phyloP scores from a whole-genome alignment of 2,329 filamentous ascomycete genomes.

The Talaromyces rugulosus region DNA sequence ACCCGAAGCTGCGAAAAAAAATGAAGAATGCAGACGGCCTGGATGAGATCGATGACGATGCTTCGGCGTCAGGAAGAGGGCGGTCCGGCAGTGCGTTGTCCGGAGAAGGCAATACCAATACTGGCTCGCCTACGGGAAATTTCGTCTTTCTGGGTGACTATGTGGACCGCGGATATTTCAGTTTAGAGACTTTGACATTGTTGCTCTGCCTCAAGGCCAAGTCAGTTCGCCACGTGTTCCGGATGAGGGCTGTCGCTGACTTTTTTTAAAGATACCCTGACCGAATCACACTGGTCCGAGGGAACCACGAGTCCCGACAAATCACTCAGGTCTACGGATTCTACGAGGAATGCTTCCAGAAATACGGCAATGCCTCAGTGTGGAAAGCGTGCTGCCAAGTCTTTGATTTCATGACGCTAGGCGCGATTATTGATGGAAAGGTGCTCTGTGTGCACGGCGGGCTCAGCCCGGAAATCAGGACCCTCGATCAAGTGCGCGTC shows the following conservation, averaged over 20 bases:
- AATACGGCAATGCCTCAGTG: constrained; percentile 72
- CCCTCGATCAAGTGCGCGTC: constrained; percentile 69
- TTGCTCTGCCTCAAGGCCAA: constrained; percentile 70
- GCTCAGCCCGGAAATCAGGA: constrained; percentile 68
- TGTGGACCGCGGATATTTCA: constrained; percentile 71
- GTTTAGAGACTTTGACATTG: constrained; percentile 67
- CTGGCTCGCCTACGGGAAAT: constrained; percentile 57
- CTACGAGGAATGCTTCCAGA: constrained; percentile 72
- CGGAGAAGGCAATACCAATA: constrained; percentile 16
- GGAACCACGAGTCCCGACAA: constrained; percentile 72
- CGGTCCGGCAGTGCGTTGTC: constrained; percentile 28
- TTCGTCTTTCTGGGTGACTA: constrained; percentile 72
- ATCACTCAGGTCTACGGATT: constrained; percentile 77
- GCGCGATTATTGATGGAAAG: constrained; percentile 69
- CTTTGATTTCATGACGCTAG: constrained; percentile 71
- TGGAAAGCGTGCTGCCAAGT: constrained; percentile 78
- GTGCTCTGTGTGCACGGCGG: constrained; percentile 71
- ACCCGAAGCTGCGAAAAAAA: constrained; percentile 83
- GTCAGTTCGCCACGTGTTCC: constrained; percentile 37
- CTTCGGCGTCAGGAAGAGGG: constrained; percentile 19
- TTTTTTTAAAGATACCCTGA: constrained; percentile 59
- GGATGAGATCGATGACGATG: constrained; percentile 26
- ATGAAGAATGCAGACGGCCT: constrained; percentile 52
- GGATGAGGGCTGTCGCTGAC: constrained; percentile 10
- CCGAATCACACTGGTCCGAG: constrained; percentile 67